A percentile compares a stretch with the other conserved stretches of the same genome.
phyloP scores from a whole-genome alignment of 2,329 filamentous ascomycete species.

The Aureobasidium sp. region DNA sequence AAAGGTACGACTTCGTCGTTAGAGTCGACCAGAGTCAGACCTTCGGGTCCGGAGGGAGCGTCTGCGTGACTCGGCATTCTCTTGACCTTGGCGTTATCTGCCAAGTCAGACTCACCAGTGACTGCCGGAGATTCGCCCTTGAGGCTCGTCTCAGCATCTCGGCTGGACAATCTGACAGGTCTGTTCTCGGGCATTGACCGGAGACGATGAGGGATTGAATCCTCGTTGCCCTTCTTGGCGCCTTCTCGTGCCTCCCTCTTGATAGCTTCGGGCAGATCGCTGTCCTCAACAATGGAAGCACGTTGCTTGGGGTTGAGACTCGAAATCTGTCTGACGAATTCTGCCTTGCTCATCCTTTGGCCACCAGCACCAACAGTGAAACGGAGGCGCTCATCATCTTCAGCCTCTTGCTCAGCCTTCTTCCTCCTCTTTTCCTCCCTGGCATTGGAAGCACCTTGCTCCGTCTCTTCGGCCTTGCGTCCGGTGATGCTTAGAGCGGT shows the following conservation, averaged over 20 bases:
- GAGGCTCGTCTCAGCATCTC: background rate
- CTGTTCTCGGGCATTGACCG: slow-evolving; percentile 24
- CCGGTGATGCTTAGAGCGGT: slow-evolving; percentile 42
- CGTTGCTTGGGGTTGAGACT: slow-evolving; percentile 62
- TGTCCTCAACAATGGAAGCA: slow-evolving; percentile 42
- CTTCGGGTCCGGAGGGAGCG: slow-evolving; percentile 22
- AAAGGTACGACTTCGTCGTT: slow-evolving; percentile 42
- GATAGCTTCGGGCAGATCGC: slow-evolving; percentile 40
- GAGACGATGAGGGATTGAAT: slow-evolving; percentile 21
- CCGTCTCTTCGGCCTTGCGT: slow-evolving; percentile 28
- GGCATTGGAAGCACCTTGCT: slow-evolving; percentile 20
- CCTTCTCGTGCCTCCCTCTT: slow-evolving; percentile 42
- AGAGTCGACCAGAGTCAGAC: slow-evolving; percentile 40
- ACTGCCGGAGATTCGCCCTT: slow-evolving; percentile 4
- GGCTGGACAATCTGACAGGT: background rate
- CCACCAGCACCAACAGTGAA: slow-evolving; percentile 72
- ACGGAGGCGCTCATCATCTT: slow-evolving; percentile 64
- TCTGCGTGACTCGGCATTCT: slow-evolving; percentile 15
- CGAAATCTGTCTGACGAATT: slow-evolving; percentile 69
- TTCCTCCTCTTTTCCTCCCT: slow-evolving; percentile 18
- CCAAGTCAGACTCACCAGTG: background rate
- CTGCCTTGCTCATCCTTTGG: slow-evolving; percentile 68
- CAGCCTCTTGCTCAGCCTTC: slow-evolving; percentile 33
- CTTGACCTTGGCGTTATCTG: slow-evolving; percentile 13
- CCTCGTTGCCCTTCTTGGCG: slow-evolving; percentile 20